These are phyloP conservation scores for Acorus calamus DNA, from an alignment of 106 monocot genomes.

Conservation along the genomic window DNA sequence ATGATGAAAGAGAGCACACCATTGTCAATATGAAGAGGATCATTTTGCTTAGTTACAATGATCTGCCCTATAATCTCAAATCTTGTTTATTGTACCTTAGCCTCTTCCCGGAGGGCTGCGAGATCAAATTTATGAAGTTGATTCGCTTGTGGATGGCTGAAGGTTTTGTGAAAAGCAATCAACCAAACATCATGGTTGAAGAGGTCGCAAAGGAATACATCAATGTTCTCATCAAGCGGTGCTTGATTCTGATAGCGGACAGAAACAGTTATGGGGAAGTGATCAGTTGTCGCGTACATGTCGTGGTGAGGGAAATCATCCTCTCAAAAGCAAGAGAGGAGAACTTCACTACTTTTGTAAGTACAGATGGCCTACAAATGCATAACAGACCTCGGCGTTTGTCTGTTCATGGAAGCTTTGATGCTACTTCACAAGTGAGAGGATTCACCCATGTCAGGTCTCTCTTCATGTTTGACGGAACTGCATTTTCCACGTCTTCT, in stretches of 20 bases:
- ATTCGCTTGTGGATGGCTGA: constrained; percentile 31
- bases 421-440: not conserved
- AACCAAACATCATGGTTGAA: constrained; percentile 7
- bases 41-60: constrained; percentile 20
- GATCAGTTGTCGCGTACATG: constrained; percentile 25
- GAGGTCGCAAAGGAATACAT: constrained; percentile 18
- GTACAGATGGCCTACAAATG: not conserved
- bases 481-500: not conserved
- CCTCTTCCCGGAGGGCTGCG: constrained; percentile 19
- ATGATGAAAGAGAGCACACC: no score
- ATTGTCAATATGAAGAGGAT: no score
- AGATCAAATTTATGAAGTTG: constrained; percentile 14
- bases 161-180: constrained; percentile 18
- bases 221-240: constrained; percentile 14
- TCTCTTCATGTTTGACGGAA: constrained; percentile 17
- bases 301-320: constrained; percentile 19
- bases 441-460: constrained; percentile 18
- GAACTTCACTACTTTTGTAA: constrained; percentile 15
- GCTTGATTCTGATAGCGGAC: constrained; percentile 29
- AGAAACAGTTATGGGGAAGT: constrained; percentile 19
- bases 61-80: constrained; percentile 20
- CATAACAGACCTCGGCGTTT: constrained; percentile 11
- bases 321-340: constrained; percentile 15
- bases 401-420: constrained; percentile 1
- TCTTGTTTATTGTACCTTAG: constrained; percentile 31